Percentiles rank a stretch among this genome's conserved stretches.
phyloP scores from a whole-genome alignment of 108 stramenopile genomes.

The Bacterosira constricta region DNA sequence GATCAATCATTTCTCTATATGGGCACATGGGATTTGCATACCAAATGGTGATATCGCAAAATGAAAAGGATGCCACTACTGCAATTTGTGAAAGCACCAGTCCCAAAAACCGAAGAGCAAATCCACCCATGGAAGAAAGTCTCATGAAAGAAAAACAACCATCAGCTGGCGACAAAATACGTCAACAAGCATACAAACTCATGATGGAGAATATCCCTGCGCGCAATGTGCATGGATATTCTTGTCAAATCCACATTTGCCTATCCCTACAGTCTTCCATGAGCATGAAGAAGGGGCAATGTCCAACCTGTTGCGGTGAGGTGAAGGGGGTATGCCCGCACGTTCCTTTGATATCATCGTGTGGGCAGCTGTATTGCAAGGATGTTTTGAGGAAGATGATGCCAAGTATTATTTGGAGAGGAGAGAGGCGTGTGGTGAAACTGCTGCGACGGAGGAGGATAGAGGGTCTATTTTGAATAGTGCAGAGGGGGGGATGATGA shows the following conservation, averaged over 20 bases:
- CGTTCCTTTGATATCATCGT: constrained; percentile 29
- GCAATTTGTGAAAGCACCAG: background rate
- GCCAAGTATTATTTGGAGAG: constrained; percentile 19
- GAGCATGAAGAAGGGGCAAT: background rate
- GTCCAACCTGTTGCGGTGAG: constrained; percentile 35
- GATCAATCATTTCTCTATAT: constrained; percentile 26
- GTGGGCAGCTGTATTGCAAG: constrained; percentile 37
- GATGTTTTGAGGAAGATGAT: constrained; percentile 24
- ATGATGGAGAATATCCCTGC: constrained; percentile 19
- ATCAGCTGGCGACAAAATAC: constrained; percentile 13
- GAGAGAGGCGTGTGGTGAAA: constrained; percentile 18
- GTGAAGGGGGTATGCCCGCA: constrained; percentile 34
- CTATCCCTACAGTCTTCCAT: constrained; percentile 21
- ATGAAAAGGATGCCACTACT: background rate
- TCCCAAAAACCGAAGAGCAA: background rate
- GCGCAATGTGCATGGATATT: constrained; percentile 44
- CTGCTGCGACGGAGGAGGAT: constrained; percentile 23
- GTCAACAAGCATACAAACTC: constrained; percentile 13
- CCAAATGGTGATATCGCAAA: constrained; percentile 3
- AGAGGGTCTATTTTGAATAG: constrained; percentile 22
- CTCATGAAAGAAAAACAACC: background rate
- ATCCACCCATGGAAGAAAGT: background rate
- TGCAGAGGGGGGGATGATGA: background rate
- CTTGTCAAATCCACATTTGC: constrained; percentile 37
- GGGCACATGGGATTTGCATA: constrained; percentile 21